Evolutionary conservation across 495 filamentous ascomycete species (phyloP), one percentile per base, ranked within the genome.

Genomic region (Halenospora varia): DNA sequence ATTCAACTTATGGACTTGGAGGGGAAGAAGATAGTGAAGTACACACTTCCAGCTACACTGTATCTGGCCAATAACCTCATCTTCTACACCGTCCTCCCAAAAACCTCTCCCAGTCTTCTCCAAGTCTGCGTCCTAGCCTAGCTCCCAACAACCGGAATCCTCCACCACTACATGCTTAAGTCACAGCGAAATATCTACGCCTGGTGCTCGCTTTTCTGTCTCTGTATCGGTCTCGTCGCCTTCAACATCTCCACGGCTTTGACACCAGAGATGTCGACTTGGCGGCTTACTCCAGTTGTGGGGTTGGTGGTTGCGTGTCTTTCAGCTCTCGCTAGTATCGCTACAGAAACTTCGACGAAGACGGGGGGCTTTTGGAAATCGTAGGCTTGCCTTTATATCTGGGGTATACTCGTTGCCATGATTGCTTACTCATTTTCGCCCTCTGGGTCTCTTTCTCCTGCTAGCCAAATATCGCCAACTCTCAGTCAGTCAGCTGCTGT

Each of bases 91-190:
- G 49, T 59, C 13, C 50, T 59, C 11, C 56, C 56, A 9, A 41
- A 53, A 26, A 59, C 56, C 1, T 53, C 39, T 15, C 56, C 56
- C 8, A 48, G 25, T 48, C 25, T 59, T 10, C 42, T 59, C 4
- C 56, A 59, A 40, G 49, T 59, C 25, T 59, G 49, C 42, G 26
- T 59, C 15, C 18, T 59, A 10, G 50, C 56, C 15, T 53, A 59
- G 48, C 49, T 59, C 10, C 56, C 56, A 8, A 53, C 56, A 4
- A 59, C 56, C 11, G 56, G 49, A 13, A 53, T 59, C 18, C 56
- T 59, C 22, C 56, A 59, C 26, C 56, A 59, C 23, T 59, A 47
- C 35, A 53, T 53, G 50, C 53, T 59, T 42, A 59, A 53, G 45
- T 23, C 39, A 24, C 56, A 59, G 25, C 39, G 39, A 6, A 59